Base-by-base conservation (phyloP, 495 filamentous ascomycete genomes). In the Penicillium alfredii region DNA sequence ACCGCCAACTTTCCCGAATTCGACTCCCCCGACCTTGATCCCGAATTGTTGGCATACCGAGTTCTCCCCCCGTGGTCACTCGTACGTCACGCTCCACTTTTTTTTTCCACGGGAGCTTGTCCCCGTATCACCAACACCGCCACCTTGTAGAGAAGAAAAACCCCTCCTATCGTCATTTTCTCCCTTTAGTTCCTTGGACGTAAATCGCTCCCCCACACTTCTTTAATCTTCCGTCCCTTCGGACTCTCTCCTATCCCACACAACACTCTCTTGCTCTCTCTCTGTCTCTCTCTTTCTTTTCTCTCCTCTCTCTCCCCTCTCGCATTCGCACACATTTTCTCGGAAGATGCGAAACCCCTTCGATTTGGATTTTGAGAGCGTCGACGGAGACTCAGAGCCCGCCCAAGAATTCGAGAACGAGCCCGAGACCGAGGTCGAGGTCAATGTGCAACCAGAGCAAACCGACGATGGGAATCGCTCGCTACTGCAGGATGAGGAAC, bases 401-500 rank as follows among this genome's bases (percentile, higher is more conserved):
- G 42, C 56, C 6, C 47, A 51, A 1, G 54, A 56, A 6, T 32
- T 56, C 8, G 43, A 63, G 25, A 13, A 27, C 9, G 37, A 51
- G 6, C 46, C 42, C 6, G 29, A 32, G 10, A 13, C n/a, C n/a
- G n/a, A 55, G 2, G 38, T 49, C 20, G 50, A 61, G 2, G 50
- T 65, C 23, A 43, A 53, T 15, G 40, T 43, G 11, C 41, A 43
- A 27, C 51, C 61, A 19, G 44, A 54, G 10, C 48, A 60, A 30
- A 53, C 51, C 18, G 32, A 68, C 16, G 64, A 70, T 35, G 66
- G 66, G 26, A 46, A 62, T n/a, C 64, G 64, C 2, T 60, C 63
- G 4, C n/a, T 70, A 9, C 20, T 70, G n/a, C 64, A 68, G 37
- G 49, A 68, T 21, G 63, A 68, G 31, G 47, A 52, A 1, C 51